phyloP scores from a whole-genome alignment of 2,329 filamentous ascomycete genomes.

The Penicillium paneum region DNA sequence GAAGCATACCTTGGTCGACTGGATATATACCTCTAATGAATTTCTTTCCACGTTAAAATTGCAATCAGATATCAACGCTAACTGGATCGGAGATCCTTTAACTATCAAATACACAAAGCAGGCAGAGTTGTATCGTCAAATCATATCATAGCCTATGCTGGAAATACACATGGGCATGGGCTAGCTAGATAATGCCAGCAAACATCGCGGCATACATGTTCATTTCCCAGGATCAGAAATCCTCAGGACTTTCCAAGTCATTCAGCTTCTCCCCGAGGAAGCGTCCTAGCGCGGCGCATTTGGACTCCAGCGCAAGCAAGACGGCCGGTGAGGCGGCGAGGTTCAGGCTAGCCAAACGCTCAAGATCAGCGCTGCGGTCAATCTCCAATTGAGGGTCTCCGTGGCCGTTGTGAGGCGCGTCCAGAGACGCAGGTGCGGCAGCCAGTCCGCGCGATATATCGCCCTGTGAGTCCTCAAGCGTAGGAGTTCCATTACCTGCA shows the following conservation, averaged over 20 bases:
- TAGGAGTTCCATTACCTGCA: conserved; percentile 5
- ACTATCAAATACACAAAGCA: not conserved
- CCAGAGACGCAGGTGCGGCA: conserved; percentile 11
- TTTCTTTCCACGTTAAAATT: not conserved
- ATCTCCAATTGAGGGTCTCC: conserved; percentile 40
- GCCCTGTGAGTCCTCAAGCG: conserved; percentile 12
- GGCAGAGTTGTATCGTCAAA: not conserved
- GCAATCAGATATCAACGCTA: conserved; percentile 3
- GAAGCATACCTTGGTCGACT: not conserved
- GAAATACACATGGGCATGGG: not conserved
- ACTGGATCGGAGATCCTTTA: not conserved
- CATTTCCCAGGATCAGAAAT: conserved; percentile 30
- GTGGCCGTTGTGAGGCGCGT: conserved; percentile 22
- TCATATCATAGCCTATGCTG: not conserved
- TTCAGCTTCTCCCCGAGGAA: conserved; percentile 41
- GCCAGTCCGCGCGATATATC: conserved; percentile 12
- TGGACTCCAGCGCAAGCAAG: conserved; percentile 42
- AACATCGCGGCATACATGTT: not conserved
- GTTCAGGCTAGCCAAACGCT: conserved; percentile 40
- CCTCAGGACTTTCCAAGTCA: conserved; percentile 43
- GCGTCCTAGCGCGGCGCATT: conserved; percentile 41
- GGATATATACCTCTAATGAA: conserved; percentile 8
- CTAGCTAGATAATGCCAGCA: not conserved
- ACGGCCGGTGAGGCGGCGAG: conserved; percentile 39
- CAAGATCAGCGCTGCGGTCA: conserved; percentile 40